Evolutionary conservation across 2,329 filamentous ascomycete species (phyloP).

Genomic region (Fonsecaea erecta): DNA sequence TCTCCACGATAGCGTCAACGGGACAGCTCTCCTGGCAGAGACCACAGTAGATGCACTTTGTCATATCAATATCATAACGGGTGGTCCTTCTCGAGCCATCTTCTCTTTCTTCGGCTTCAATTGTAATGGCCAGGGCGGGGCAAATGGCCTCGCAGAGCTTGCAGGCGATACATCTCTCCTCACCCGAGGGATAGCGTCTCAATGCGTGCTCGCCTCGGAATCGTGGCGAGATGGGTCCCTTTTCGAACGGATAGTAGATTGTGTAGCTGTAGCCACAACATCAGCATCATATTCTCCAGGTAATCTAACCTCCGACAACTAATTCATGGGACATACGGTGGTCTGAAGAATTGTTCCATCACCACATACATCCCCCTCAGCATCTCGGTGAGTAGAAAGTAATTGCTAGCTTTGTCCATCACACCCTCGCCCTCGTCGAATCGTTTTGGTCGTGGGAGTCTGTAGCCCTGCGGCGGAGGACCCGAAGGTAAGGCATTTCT

Average conservation of each 20-base stretch:
- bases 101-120: conserved; percentile 96
- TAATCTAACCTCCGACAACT: neutral
- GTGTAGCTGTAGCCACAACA: conserved; percentile 70
- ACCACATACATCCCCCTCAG: conserved; percentile 96
- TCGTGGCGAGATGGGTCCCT: conserved; percentile 95
- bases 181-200: conserved; percentile 92
- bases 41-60: conserved; percentile 99
- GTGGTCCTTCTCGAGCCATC: conserved; percentile 95
- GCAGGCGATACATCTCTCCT: conserved; percentile 99
- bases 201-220: conserved; percentile 98
- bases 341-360: conserved; percentile 96
- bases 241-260: conserved; percentile 98
- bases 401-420: conserved; percentile 84
- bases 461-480: conserved; percentile 79
- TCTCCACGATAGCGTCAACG: conserved; percentile 89
- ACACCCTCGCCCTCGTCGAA: conserved; percentile 84
- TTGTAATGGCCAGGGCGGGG: conserved; percentile 97
- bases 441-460: conserved; percentile 70
- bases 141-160: conserved; percentile 99
- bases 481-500: conserved; percentile 70
- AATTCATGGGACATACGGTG: conserved; percentile 72
- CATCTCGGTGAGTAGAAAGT: conserved; percentile 96
- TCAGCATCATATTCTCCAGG: conserved; percentile 1
- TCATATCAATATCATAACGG: conserved; percentile 99
- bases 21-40: conserved; percentile 99